Conservation (phyloP, 164 flowering plant genomes). For the Annona squamosa region DNA sequence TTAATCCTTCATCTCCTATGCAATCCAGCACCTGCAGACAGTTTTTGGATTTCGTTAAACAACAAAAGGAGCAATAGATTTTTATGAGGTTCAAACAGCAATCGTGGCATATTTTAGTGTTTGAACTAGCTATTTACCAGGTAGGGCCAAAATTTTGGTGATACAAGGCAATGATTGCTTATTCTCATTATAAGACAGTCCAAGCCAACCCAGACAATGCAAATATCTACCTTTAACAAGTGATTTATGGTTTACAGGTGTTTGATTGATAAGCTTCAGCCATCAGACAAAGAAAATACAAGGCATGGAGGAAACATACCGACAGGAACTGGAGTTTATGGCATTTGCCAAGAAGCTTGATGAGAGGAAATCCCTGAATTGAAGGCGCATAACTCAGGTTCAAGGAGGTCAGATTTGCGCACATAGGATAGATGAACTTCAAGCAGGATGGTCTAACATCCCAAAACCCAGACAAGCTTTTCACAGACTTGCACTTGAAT, state of each 20-base stretch:
- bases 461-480: conserved; percentile 79
- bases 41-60: neutral
- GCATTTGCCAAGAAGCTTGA: conserved; percentile 52
- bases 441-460: conserved; percentile 53
- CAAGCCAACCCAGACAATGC: neutral
- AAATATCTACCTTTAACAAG: neutral
- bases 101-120: neutral
- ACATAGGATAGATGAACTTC: conserved; percentile 47
- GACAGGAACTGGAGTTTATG: conserved; percentile 67
- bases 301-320: conserved; percentile 32
- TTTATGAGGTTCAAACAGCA: neutral
- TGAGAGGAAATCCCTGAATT: conserved; percentile 41
- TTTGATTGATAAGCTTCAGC: neutral
- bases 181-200: neutral
- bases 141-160: neutral
- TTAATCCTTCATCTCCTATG: conserved; percentile 77
- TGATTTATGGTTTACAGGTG: neutral
- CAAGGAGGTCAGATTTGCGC: conserved; percentile 55
- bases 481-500: conserved; percentile 43
- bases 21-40: conserved; percentile 64
- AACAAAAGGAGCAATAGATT: neutral
- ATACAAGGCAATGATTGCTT: neutral
- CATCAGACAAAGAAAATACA: neutral
- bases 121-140: neutral
- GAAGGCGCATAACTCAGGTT: conserved; percentile 80